phyloP scores from a whole-genome alignment of 768 basidiomycete genomes.

The Tephrocybe sp. region DNA sequence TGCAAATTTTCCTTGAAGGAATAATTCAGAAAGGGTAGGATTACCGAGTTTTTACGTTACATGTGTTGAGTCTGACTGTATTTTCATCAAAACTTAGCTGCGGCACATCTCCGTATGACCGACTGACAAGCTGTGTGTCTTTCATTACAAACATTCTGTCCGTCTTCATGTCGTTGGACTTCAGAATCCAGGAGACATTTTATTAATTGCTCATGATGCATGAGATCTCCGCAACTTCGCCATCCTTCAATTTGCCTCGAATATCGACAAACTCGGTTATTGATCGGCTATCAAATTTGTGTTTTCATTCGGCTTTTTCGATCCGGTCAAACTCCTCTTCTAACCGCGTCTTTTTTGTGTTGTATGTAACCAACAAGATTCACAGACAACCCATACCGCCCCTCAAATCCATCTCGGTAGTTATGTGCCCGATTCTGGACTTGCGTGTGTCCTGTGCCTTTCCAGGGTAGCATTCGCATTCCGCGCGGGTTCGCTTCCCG shows the following conservation, averaged over 20 bases:
- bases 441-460: background rate
- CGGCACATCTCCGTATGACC: too few species aligned
- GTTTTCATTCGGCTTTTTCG: background rate
- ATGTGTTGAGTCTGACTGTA: background rate
- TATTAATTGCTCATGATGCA: background rate
- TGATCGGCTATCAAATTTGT: background rate
- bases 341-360: too few species aligned
- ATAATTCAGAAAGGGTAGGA: too few species aligned
- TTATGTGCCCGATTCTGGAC: too few species aligned
- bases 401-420: too few species aligned
- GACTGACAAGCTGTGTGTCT: background rate
- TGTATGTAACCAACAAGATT: too few species aligned
- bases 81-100: too few species aligned
- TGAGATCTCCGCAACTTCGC: background rate
- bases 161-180: background rate
- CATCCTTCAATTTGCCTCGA: background rate
- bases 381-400: too few species aligned
- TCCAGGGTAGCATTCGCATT: background rate
- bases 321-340: background rate
- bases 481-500: background rate
- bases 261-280: too few species aligned
- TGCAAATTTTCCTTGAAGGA: constrained; percentile 44
- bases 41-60: too few species aligned
- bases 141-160: constrained; percentile 1
- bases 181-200: too few species aligned